Evolutionary conservation across 371 early-diverging fungal species (phyloP).

Genomic region (Apophysomyces elegans): DNA sequence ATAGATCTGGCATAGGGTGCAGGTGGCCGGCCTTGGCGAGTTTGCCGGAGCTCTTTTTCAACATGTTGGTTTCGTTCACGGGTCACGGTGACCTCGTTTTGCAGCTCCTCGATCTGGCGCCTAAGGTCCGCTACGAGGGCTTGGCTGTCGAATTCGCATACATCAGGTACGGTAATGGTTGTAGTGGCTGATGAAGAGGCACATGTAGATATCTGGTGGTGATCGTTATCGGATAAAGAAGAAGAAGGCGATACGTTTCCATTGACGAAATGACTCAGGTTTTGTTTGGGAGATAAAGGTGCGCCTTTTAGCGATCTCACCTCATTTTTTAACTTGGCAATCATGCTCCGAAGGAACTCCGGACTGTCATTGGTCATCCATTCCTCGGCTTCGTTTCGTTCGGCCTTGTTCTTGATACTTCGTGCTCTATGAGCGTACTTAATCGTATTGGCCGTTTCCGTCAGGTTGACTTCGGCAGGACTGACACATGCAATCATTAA

Average conservation of each 20-base stretch:
- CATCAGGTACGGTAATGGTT: conserved; percentile 25
- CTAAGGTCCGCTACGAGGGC: conserved; percentile 24
- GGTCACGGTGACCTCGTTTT: conserved; percentile 24
- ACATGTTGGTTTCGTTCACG: conserved; percentile 26
- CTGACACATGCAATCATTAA: conserved; percentile 95
- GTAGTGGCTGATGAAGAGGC: conserved; percentile 32
- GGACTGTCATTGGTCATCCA: conserved; percentile 64
- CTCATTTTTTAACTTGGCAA: conserved; percentile 60
- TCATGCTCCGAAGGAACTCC: conserved; percentile 60
- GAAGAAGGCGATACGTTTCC: conserved; percentile 27
- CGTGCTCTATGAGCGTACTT: conserved; percentile 91
- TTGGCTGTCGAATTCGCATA: conserved; percentile 13
- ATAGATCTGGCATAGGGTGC: background rate
- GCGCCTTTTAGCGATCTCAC: conserved; percentile 46
- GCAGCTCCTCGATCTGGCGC: conserved; percentile 25
- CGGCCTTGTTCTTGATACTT: conserved; percentile 82
- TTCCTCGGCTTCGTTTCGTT: conserved; percentile 71
- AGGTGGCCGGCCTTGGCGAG: conserved; percentile 4
- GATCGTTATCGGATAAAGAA: conserved; percentile 20
- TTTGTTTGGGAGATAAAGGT: conserved; percentile 11
- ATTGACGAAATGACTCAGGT: conserved; percentile 12
- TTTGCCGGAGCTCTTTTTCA: conserved; percentile 22
- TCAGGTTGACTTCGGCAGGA: conserved; percentile 77
- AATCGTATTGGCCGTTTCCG: conserved; percentile 92
- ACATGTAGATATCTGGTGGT: conserved; percentile 15